Conservation (phyloP, 768 basidiomycete genomes). For the Panus rudis region DNA sequence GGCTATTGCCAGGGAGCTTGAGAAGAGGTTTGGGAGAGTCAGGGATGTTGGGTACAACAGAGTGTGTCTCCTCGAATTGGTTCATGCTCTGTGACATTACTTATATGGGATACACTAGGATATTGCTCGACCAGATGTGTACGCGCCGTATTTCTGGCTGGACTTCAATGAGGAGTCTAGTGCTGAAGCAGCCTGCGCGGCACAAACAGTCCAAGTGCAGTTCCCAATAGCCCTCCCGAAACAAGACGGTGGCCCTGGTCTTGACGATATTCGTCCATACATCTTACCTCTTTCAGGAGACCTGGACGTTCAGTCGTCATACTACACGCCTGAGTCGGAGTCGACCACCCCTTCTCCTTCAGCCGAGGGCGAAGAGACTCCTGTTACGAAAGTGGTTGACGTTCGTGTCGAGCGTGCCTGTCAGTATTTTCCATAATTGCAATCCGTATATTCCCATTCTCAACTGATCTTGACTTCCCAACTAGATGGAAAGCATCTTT, state of each 20-base stretch:
- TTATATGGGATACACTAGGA: background rate
- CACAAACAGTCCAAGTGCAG: background rate
- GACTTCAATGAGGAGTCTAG: constrained; percentile 1
- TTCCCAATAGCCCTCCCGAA: background rate
- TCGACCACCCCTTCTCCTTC: background rate
- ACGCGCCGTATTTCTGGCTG: constrained; percentile 1
- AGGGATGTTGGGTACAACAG: background rate
- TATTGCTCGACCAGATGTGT: background rate
- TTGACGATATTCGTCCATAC: constrained; percentile 2
- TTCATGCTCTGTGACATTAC: background rate
- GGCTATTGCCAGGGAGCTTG: constrained; percentile 7
- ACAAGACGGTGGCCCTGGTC: background rate
- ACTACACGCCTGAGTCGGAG: background rate
- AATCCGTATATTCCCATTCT: background rate
- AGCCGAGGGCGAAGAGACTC: background rate
- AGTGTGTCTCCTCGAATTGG: constrained; percentile 1
- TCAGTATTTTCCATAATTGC: background rate
- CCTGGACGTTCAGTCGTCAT: background rate
- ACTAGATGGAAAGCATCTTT: background rate
- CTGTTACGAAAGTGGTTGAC: background rate
- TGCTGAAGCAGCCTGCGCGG: constrained; percentile 1
- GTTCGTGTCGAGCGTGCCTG: background rate
- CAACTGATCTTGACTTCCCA: background rate
- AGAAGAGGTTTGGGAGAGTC: constrained; percentile 6
- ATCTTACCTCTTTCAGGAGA: background rate